Conservation (phyloP, 371 early-diverging fungal species). For the Vairimorpha necatrix region DNA sequence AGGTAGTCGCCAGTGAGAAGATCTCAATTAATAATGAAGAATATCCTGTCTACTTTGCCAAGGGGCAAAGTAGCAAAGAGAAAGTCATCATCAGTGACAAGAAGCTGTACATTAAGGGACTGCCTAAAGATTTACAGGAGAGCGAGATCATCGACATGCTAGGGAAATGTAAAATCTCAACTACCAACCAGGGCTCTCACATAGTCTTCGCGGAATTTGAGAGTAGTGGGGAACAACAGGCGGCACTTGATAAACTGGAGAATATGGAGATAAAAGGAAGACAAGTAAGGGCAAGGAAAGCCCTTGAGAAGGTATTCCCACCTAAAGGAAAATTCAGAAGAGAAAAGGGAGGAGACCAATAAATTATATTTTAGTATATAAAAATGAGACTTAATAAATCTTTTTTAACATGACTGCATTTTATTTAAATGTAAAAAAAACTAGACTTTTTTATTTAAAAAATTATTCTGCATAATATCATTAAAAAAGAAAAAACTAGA, state of each 20-base stretch:
- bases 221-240: constrained; percentile 9
- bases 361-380: not conserved
- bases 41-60: constrained; percentile 16
- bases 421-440: no score
- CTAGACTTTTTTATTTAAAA: not conserved
- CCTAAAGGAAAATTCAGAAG: not conserved
- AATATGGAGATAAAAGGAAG: constrained; percentile 16
- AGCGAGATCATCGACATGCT: constrained; percentile 13
- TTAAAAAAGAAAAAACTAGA: no score
- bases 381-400: no score
- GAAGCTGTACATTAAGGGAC: constrained; percentile 35
- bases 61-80: constrained; percentile 3
- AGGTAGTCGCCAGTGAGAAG: constrained; percentile 1
- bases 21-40: constrained; percentile 1
- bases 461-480: no score
- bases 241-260: constrained; percentile 16
- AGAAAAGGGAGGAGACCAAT: not conserved
- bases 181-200: not conserved
- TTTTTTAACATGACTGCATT: no score
- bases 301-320: constrained; percentile 20
- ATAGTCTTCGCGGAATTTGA: constrained; percentile 37
- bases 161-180: constrained; percentile 41
- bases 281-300: constrained; percentile 13
- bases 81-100: constrained; percentile 19
- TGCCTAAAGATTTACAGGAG: constrained; percentile 27